phyloP scores from a whole-genome alignment of 1,139 yeast species.

The Suhomyces bokatorum region DNA sequence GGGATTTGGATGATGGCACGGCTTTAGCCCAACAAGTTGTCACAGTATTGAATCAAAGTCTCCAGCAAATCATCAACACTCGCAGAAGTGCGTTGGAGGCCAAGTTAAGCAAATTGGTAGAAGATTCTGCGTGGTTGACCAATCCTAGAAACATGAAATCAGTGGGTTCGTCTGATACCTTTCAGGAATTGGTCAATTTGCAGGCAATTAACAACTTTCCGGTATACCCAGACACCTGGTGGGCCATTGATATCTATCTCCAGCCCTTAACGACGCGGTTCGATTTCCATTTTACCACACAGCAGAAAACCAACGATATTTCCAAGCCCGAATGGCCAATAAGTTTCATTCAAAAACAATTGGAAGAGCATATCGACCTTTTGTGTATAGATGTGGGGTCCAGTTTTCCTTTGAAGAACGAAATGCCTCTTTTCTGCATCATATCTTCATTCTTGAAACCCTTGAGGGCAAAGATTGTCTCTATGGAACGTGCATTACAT shows the following conservation, averaged over 20 bases:
- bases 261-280: conserved; percentile 63
- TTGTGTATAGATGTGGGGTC: conserved; percentile 36
- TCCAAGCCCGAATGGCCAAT: conserved; percentile 85
- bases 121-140: conserved; percentile 4
- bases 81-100: conserved; percentile 5
- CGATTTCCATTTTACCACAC: conserved; percentile 69
- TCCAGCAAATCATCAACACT: conserved; percentile 4
- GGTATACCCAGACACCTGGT: conserved; percentile 47
- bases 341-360: conserved; percentile 51
- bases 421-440: conserved; percentile 48
- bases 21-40: not conserved
- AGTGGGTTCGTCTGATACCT: conserved; percentile 4
- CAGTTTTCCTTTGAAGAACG: conserved; percentile 30
- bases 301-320: conserved; percentile 62
- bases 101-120: conserved; percentile 6
- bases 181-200: conserved; percentile 32
- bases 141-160: conserved; percentile 8
- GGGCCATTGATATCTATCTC: conserved; percentile 60
- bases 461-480: conserved; percentile 47
- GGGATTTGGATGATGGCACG: conserved; percentile 5
- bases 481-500: conserved; percentile 16
- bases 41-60: not conserved
- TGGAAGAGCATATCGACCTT: conserved; percentile 43
- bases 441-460: conserved; percentile 56
- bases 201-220: conserved; percentile 38